Base-by-base conservation (phyloP, 805 yeast species). In the Hanseniaspora nectarophila region DNA sequence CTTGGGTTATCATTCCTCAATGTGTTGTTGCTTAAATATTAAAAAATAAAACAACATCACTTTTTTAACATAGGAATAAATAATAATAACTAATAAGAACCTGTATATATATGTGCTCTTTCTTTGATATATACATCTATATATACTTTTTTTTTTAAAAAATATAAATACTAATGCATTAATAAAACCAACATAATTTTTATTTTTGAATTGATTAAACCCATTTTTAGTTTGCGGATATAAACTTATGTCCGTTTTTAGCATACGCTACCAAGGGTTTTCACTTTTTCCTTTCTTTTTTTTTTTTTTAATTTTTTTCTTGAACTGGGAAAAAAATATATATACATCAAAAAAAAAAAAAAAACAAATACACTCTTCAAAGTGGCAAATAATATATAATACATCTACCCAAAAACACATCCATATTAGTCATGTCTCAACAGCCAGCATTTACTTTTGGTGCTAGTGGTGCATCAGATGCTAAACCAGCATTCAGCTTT, bases 401-500 rank as follows among this genome's bases (percentile, higher is more conserved):
- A 15, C 9, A 31, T 7, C 33, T 12, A 31, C 9, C 13, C 33
- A 31, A 31, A 12, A 6, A 13, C 5, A 5, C 28, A 26, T 26
- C 28, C 28, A 26, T 8, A 26, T 5, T 8, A 26, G n/a, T 15
- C 15, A 31, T 31, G 33, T 31, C 33, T 31, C 33, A 31, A 5
- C 13, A 12, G 7, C 13, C 33, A 13, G 52, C 58, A 24, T 59
- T 59, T 42, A 56, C 16, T 55, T 60, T 51, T 37, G 40, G 40
- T 2, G 13, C 40, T 6, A 15, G 12, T 18, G 18, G 21, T 21
- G 23, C 20, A 8, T 35, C 40, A 10, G 24, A 20, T 37, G 40
- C 26, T n/a, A 21, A 37, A n/a, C 23, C 40, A 21, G 26, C 40
- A 21, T 37, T 37, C 16, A 37, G 4, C 16, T 37, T 37, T 21